Evolutionary conservation across 139 green algal species (phyloP), one percentile per base, ranked within the genome.

Genomic region (Chloropicon primus): DNA sequence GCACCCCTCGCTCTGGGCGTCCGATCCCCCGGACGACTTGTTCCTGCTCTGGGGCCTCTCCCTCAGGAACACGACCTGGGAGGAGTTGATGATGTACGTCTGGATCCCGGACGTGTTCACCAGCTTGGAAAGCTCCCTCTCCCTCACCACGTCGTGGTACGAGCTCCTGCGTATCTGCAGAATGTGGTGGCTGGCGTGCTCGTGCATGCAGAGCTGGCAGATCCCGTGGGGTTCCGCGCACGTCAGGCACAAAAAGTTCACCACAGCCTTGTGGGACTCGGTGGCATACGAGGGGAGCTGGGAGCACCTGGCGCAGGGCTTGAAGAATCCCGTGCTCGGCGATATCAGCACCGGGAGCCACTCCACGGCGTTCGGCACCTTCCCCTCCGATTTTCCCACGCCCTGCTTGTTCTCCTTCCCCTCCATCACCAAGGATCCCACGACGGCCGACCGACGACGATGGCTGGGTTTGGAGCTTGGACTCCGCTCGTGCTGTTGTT

Each of bases 111-210:
- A 28, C 1, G 90, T 82, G 77, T 96, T 89, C 2, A 81, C 25
- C 75, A 77, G 53, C 3, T 24, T 28, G 22, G 27, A 25, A 2
- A 96, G 79, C 74, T 96, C 91, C 1, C 77, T 74, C 25, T 91
- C 80, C 54, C 91, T 90, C 27, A 96, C 89, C 0, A 93, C 91
- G 73, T 96, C 90, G 78, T 96, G 90, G 82, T 96, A 96, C 2
- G 86, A 75, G 83, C 28, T 84, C 5, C 83, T 53, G 26, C 84
- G 78, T 3, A 88, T 79, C 74, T 88, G 84, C 25, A 62, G 41
- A 17, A 62, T 62, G 41, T 62, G 41, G 41, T 62, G 41, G 41
- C 17, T 62, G 41, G 41, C 41, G 41, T 62, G 41, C 41, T 62
- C 41, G 41, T 62, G 41, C 41, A 17, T 62, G 41, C 41, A 62